These are phyloP conservation scores for Solanum sitiens DNA, from an alignment of 257 asterid genomes.

Conservation along the genomic window DNA sequence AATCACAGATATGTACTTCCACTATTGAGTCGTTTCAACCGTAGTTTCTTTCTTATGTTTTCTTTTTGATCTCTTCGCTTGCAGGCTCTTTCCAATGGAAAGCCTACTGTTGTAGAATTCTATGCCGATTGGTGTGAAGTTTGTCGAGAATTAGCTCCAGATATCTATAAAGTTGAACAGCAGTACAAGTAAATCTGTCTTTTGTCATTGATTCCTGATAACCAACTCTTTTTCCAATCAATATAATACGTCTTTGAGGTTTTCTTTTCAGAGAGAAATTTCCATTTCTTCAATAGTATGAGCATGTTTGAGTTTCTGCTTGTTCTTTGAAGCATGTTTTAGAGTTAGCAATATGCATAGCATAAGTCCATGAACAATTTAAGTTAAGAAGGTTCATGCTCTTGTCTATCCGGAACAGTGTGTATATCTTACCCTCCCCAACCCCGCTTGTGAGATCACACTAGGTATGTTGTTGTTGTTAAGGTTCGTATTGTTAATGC, in stretches of 20 bases:
- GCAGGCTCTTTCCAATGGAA: constrained; percentile 86
- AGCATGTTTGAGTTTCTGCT: not conserved
- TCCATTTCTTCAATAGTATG: not conserved
- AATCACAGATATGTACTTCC: not conserved
- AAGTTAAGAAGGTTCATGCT: not conserved
- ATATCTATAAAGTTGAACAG: constrained; percentile 78
- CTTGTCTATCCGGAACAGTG: not conserved
- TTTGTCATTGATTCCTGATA: not conserved
- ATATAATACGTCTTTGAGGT: not conserved
- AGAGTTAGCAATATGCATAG: not conserved
- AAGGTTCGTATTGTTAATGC: not conserved
- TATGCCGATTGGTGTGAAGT: constrained; percentile 99
- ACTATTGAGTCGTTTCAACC: not conserved
- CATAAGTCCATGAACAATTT: not conserved
- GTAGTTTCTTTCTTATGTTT: not conserved
- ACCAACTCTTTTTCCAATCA: not conserved
- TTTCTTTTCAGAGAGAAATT: not conserved
- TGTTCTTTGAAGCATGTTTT: not conserved
- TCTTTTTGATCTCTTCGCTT: not conserved
- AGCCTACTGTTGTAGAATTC: constrained; percentile 97
- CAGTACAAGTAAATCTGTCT: constrained; percentile 53
- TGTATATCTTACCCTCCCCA: not conserved
- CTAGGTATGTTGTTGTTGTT: not conserved
- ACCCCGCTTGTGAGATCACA: not conserved
- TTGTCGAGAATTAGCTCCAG: constrained; percentile 82